Evolutionary conservation across 441 rosid species (phyloP).

Genomic region (Aleurites moluccanus): DNA sequence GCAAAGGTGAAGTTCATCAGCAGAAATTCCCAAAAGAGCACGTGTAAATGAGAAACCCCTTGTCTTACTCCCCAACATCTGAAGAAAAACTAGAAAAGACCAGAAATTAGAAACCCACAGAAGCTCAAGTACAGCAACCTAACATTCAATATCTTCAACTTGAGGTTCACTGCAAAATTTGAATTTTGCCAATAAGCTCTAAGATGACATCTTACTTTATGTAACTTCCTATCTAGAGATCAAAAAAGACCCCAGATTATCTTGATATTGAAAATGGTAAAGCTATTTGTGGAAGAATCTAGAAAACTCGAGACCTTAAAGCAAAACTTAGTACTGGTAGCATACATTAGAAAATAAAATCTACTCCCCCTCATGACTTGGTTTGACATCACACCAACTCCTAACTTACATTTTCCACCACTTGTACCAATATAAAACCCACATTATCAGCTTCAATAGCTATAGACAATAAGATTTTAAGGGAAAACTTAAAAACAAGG

Average conservation of each 20-base stretch:
- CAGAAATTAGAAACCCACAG: conserved; percentile 13
- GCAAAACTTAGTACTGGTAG: neutral
- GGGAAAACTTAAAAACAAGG: neutral
- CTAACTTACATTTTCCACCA: neutral
- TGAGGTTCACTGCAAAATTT: neutral
- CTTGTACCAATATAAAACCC: neutral
- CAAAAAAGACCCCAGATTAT: neutral
- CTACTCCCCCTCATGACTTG: neutral
- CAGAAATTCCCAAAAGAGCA: conserved; percentile 81
- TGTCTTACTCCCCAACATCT: conserved; percentile 85
- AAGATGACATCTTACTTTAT: neutral
- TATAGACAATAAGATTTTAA: neutral
- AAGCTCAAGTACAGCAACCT: neutral
- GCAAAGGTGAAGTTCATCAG: conserved; percentile 90
- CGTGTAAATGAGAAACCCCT: conserved; percentile 93
- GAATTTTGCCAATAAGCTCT: conserved; percentile 4
- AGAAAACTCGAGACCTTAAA: neutral
- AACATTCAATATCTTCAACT: neutral
- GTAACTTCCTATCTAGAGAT: neutral
- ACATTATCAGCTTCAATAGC: neutral
- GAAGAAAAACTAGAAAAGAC: conserved; percentile 20
- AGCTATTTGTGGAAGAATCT: neutral
- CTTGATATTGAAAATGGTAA: neutral
- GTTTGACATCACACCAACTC: neutral
- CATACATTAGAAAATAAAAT: neutral